Conservation (phyloP, 2,329 filamentous ascomycete species). For the Alternaria brassicicola region DNA sequence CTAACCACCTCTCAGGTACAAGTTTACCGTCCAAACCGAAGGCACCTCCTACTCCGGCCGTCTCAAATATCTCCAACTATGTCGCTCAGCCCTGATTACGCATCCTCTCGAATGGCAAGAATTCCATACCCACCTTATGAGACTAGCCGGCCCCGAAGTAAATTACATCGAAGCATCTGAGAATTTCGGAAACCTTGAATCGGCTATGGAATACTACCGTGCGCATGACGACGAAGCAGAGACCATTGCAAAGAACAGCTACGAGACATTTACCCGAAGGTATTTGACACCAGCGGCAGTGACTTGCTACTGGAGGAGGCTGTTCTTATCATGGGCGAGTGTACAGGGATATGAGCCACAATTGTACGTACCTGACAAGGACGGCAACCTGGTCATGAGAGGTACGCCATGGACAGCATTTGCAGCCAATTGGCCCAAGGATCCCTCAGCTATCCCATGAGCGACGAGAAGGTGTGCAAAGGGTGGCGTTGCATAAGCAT, state of each 20-base stretch:
- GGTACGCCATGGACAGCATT: slow-evolving; percentile 45
- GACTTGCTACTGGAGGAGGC: slow-evolving; percentile 44
- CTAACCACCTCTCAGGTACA: slow-evolving; percentile 49
- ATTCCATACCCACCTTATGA: slow-evolving; percentile 44
- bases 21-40: slow-evolving; percentile 61
- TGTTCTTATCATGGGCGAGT: slow-evolving; percentile 39
- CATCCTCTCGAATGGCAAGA: slow-evolving; percentile 45
- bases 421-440: slow-evolving; percentile 42
- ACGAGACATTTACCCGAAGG: slow-evolving; percentile 39
- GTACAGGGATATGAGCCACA: slow-evolving; percentile 41
- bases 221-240: slow-evolving; percentile 39
- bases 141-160: slow-evolving; percentile 36
- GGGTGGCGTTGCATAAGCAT: slow-evolving; percentile 20
- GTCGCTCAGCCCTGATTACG: slow-evolving; percentile 45
- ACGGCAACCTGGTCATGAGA: slow-evolving; percentile 38
- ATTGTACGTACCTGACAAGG: slow-evolving; percentile 32
- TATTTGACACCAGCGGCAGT: slow-evolving; percentile 44
- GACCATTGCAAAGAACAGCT: slow-evolving; percentile 38
- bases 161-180: slow-evolving; percentile 43
- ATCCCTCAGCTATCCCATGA: slow-evolving; percentile 40
- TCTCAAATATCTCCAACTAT: slow-evolving; percentile 61
- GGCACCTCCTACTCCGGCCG: slow-evolving; percentile 61
- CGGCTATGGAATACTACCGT: slow-evolving; percentile 41
- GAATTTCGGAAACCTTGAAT: slow-evolving; percentile 41
- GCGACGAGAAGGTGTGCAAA: not conserved